Conservation (phyloP, 345 rosid species). For the Aegle marmelos region DNA sequence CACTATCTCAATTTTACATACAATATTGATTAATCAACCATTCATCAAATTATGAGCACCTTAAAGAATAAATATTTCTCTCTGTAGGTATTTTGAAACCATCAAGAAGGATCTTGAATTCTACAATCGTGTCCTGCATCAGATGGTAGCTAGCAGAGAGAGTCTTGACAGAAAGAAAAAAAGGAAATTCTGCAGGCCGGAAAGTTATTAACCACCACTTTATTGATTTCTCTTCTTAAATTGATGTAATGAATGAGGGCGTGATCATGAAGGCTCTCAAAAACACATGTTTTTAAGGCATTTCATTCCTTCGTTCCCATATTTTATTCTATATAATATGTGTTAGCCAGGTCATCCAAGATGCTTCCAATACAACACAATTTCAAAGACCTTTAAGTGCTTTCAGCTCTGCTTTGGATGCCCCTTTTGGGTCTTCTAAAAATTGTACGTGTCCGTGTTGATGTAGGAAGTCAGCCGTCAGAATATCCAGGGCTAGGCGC, state of each 20-base stretch:
- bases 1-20: too few species aligned
- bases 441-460: constrained; percentile 63
- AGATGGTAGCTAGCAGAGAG: constrained; percentile 91
- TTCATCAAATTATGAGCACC: not conserved
- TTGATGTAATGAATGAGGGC: not conserved
- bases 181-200: constrained; percentile 56
- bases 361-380: too few species aligned
- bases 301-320: too few species aligned
- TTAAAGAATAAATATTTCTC: not conserved
- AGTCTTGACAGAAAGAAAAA: constrained; percentile 49
- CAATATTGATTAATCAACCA: too few species aligned
- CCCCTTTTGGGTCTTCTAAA: constrained; percentile 90
- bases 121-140: constrained; percentile 82
- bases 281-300: not conserved
- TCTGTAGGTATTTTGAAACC: constrained; percentile 69
- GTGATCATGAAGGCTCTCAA: not conserved
- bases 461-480: constrained; percentile 14
- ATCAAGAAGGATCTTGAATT: constrained; percentile 77
- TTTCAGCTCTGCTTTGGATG: constrained; percentile 82
- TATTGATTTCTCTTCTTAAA: not conserved
- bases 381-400: constrained; percentile 81
- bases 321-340: too few species aligned
- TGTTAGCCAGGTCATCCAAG: too few species aligned
- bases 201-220: constrained; percentile 37
- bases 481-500: too few species aligned